Base-by-base conservation (phyloP, 192 early-diverging fungal genomes). In the Kappamyces sp. region DNA sequence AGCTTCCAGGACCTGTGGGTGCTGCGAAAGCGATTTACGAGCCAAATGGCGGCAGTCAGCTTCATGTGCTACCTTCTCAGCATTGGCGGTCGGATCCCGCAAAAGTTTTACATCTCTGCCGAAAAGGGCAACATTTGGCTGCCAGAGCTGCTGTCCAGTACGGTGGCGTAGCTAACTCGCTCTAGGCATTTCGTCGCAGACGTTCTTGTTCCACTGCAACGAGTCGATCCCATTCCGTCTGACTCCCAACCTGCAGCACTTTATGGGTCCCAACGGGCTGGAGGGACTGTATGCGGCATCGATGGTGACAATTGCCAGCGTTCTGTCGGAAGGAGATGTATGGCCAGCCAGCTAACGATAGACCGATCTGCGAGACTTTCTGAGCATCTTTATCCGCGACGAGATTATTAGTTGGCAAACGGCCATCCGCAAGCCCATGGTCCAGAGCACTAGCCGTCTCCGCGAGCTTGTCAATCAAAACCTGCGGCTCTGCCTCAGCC, bases 201-300 rank as follows among this genome's bases (percentile, higher is more conserved):
- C 69, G 2, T 70, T 69, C 46, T 58, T 85, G 31, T 79, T 87
- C 61, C 50, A 74, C 42, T 83, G 83, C 55, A 79, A 75, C 36
- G 97, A 99, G 68, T 68, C 86, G 2, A 90, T 99, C 31, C 97
- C 95, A 2, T 99, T 99, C 89, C 83, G 97, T 5, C 83, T 98
- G 69, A 99, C 97, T 5, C 97, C 95, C 8, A 95, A 92, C 73
- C 87, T 99, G 51, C 94, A 97, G 77, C 72, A 87, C 37, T 98
- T 98, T 74, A 87, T 98, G 47, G 92, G 90, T 3, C 88, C 88
- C 34, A 84, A 89, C 58, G 94, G 95, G 3, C 78, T 99, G 4
- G 97, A 98, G 54, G 95, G 97, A 10, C 79, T 91, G 5, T 93
- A 98, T 61, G 85, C 86, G 13, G 84, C 80, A 47, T 83, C 83